Conservation (phyloP, 257 asterid species). For the Solanum tarijense region DNA sequence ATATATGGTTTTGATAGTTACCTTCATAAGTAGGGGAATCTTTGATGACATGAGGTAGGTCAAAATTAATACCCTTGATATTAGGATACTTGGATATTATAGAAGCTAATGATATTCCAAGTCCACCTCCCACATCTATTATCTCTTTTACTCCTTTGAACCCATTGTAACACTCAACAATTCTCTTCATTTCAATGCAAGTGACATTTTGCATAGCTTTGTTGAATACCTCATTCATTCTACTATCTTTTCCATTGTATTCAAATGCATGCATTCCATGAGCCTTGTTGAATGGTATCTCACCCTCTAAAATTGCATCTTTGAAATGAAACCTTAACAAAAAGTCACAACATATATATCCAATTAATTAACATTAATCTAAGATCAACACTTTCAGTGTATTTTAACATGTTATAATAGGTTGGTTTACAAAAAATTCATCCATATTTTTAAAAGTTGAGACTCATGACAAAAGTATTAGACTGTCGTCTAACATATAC, state of each 20-base stretch:
- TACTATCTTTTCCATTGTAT: neutral
- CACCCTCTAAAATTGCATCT: slow-evolving; percentile 7
- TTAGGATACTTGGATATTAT: slow-evolving; percentile 3
- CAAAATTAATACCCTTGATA: slow-evolving; percentile 4
- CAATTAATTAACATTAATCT: neutral
- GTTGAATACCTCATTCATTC: slow-evolving; percentile 6
- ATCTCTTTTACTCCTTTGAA: slow-evolving; percentile 10
- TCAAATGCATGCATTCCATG: slow-evolving; percentile 9
- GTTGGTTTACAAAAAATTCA: neutral
- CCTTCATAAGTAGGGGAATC: neutral
- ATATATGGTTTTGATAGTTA: neutral
- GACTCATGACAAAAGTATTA: neutral
- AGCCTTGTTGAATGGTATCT: slow-evolving; percentile 2
- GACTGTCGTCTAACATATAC: neutral
- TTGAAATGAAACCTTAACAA: neutral
- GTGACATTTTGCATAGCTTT: slow-evolving; percentile 3
- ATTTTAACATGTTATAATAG: neutral
- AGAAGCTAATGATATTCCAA: neutral
- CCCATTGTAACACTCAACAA: slow-evolving; percentile 11
- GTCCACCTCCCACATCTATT: slow-evolving; percentile 24
- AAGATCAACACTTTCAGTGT: neutral
- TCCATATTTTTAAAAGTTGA: neutral
- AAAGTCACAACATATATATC: neutral
- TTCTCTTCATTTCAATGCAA: neutral
- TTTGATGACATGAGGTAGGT: slow-evolving; percentile 2